Base-by-base conservation (phyloP, 345 rosid genomes). In the Aethionema arabicum region DNA sequence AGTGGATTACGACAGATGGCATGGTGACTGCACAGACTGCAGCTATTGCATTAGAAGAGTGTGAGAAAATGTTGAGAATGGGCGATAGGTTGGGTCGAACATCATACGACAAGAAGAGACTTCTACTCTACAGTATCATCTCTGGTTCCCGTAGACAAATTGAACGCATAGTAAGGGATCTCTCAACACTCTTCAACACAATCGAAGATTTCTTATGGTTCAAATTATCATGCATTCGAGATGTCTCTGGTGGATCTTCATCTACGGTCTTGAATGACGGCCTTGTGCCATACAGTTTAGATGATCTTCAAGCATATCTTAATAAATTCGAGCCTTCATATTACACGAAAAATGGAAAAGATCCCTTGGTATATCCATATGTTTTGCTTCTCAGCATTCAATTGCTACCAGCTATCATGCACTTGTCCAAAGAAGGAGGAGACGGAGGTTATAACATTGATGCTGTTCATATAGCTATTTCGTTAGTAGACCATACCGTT, bases 131-230 rank as follows among this genome's bases (percentile, higher is more conserved):
- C 81, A 88, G 95, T 36, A 80, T 90, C 59, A 78, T 90, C 44
- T 90, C 96, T 58, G 97, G 97, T 58, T 90, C 87, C 42, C 88
- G 96, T 56, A 78, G 97, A 85, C 96, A 84, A 66, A 78, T 90
- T 67, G 95, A 95, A 70, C 83, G 85, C 37, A 78, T 95, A 36
- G 75, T 90, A 46, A 90, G 97, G 80, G 99, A 90, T 64, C 68
- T 83, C 6, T 87, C 91, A 4, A 83, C 95, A 11, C 87, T 88
- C 68, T 95, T 90, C 68, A 80, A 73, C 61, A 90, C 97, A 5
- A 95, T 95, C 66, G 99, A 95, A 80, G 97, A 95, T 75, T 95
- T 95, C 77, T 54, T 95, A 80, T 95, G 99, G 99, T 90, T 86
- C 78, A 82, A 83, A 70, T 65, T 93, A 65, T 77, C 97, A 67